Conservation (phyloP, 2,329 filamentous ascomycete genomes). For the Cladophialophora immunda region DNA sequence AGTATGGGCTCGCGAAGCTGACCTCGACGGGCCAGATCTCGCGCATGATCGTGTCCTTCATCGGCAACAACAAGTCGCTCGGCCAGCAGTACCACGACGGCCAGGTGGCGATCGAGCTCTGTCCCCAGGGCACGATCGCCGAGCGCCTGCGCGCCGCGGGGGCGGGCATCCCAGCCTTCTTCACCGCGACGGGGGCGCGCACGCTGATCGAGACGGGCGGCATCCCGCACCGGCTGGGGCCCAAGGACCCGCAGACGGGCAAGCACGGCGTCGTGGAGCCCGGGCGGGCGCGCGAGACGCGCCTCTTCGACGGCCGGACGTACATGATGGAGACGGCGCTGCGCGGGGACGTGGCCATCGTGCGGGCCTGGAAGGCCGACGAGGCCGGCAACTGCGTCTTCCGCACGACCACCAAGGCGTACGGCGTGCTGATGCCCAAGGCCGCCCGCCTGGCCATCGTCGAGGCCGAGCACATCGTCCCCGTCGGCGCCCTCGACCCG, state of each 20-base stretch:
- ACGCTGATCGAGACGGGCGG: slow-evolving; percentile 54
- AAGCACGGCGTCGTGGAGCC: slow-evolving; percentile 70
- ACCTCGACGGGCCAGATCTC: slow-evolving; percentile 74
- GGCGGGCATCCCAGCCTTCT: slow-evolving; percentile 89
- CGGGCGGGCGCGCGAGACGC: slow-evolving; percentile 72
- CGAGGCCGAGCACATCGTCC: slow-evolving; percentile 85
- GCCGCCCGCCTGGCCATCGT: slow-evolving; percentile 80
- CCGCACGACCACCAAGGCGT: slow-evolving; percentile 77
- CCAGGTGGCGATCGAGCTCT: slow-evolving; percentile 88
- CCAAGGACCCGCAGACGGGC: slow-evolving; percentile 69
- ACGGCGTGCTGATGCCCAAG: slow-evolving; percentile 81
- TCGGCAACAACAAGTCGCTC: slow-evolving; percentile 85
- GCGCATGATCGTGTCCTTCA: slow-evolving; percentile 76
- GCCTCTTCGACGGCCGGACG: slow-evolving; percentile 75
- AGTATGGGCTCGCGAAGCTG: slow-evolving; percentile 74
- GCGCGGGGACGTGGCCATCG: slow-evolving; percentile 77
- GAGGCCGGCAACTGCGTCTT: slow-evolving; percentile 82
- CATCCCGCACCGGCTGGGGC: slow-evolving; percentile 76
- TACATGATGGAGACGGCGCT: slow-evolving; percentile 82
- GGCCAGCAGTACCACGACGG: slow-evolving; percentile 90
- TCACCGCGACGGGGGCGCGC: slow-evolving; percentile 76
- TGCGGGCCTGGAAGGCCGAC: slow-evolving; percentile 80
- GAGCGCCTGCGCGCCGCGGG: slow-evolving; percentile 88
- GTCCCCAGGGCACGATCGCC: slow-evolving; percentile 88
- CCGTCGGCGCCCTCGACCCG: slow-evolving; percentile 74